A percentile compares a stretch with the other conserved stretches of the same genome.
Conservation (phyloP, 768 basidiomycete species). For the Xerocomellus intermedius region DNA sequence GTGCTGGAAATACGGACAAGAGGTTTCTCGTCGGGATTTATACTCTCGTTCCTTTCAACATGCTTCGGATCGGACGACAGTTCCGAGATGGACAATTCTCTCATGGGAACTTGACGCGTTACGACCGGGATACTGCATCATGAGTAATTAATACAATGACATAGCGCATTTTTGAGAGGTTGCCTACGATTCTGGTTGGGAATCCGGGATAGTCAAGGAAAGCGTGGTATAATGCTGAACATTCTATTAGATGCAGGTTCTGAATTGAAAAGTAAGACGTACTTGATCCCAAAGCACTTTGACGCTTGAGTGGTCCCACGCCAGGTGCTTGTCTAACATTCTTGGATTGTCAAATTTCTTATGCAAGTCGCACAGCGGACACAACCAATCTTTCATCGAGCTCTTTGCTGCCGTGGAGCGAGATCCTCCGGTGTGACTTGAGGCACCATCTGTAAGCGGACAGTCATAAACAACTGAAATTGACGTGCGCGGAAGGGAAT, state of each 20-base stretch:
- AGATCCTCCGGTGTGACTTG: slow-evolving; percentile 11
- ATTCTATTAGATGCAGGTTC: not conserved
- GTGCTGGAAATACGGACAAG: slow-evolving; percentile 10
- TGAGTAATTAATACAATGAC: not conserved
- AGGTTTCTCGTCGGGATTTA: slow-evolving; percentile 4
- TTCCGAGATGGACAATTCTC: slow-evolving; percentile 6
- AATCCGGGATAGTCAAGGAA: slow-evolving; percentile 17
- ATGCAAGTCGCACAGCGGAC: slow-evolving; percentile 55
- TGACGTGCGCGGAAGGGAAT: slow-evolving; percentile 15
- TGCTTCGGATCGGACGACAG: not conserved
- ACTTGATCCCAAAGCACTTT: slow-evolving; percentile 37
- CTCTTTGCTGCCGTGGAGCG: slow-evolving; percentile 16
- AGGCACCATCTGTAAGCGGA: slow-evolving; percentile 5
- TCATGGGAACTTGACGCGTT: not conserved
- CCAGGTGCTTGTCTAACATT: slow-evolving; percentile 49
- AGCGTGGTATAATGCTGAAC: slow-evolving; percentile 16
- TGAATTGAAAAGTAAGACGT: slow-evolving; percentile 3
- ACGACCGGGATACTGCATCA: slow-evolving; percentile 1
- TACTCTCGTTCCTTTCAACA: not conserved
- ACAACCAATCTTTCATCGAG: slow-evolving; percentile 40
- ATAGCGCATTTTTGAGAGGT: not conserved
- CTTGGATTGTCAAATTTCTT: slow-evolving; percentile 39
- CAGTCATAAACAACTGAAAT: slow-evolving; percentile 27
- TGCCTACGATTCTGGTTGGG: slow-evolving; percentile 12
- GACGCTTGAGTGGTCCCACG: slow-evolving; percentile 48